Evolutionary conservation across 208 protist species (phyloP), one percentile per base, ranked within the genome.

Genomic region (Wallacemonas sp.): DNA sequence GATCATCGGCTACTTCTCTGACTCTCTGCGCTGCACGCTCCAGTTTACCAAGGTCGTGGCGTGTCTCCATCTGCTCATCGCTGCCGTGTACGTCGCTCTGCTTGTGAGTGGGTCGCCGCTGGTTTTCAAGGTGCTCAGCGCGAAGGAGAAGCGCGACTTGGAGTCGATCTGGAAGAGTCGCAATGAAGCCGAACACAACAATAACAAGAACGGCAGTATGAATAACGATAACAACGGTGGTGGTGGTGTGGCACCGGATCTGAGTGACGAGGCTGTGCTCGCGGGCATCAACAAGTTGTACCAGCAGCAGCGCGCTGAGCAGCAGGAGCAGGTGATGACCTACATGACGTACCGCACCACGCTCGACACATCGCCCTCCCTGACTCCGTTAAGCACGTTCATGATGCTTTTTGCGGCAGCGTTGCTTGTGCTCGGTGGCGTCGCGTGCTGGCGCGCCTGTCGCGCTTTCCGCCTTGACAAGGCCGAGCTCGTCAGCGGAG

Each of bases 1-100:
- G 29, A 78, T 94, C 8, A 63, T 94, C 14, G 62, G 65, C 11
- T 85, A 90, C 76, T 78, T 94, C 23, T 71, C 80, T 2, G 58
- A 54, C 5, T 75, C 70, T 14, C 61, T 92, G 16, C 68, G 70
- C 0, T 74, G 32, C 19, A 88, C 71, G 54, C 63, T 80, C 0
- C 56, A 58, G 9, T 73, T 84, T 26, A 24, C 88, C 0, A 63
- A 74, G 17, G 52, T 88, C 2, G 48, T 94, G 9, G 84, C 82
- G 23, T 71, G 65, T 29, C 61, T 92, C 1, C 88, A 94, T 33
- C 26, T 72, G 5, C 27, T 89, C 6, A 17, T 94, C 1, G 61
- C 81, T 2, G 41, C 80, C n/a, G 62, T 91, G 24, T 92, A 90
- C 71, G 19, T 74, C 3, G 32, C 52, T 17, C 71, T 94, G 30